A percentile compares a stretch with the other conserved stretches of the same genome.
Conservation (phyloP, 495 filamentous ascomycete genomes). For the Recurvomyces mirabilis region DNA sequence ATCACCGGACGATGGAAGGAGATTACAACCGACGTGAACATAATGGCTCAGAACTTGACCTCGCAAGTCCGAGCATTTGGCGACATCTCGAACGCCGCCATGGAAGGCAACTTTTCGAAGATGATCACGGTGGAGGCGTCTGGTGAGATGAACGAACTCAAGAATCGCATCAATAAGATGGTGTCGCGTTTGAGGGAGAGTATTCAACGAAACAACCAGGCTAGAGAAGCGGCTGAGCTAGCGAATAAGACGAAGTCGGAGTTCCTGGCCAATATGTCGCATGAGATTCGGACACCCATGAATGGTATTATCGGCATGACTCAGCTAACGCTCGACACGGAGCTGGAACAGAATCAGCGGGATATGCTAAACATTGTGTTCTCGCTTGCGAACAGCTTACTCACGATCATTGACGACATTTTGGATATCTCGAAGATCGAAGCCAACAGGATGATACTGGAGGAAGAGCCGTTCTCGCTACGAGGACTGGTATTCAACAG, state of each 20-base stretch:
- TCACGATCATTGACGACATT: constrained; percentile 99
- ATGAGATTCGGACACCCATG: constrained; percentile 98
- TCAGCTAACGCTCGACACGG: constrained; percentile 90
- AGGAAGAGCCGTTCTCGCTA: constrained; percentile 93
- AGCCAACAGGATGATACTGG: constrained; percentile 98
- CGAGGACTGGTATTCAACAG: constrained; percentile 96
- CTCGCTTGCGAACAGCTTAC: constrained; percentile 87
- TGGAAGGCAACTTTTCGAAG: constrained; percentile 92
- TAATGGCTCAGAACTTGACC: constrained; percentile 95
- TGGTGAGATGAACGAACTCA: constrained; percentile 98
- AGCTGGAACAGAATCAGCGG: constrained; percentile 85
- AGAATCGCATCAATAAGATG: constrained; percentile 99
- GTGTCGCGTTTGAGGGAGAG: constrained; percentile 89
- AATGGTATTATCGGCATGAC: constrained; percentile 84
- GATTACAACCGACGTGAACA: constrained; percentile 96
- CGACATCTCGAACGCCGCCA: constrained; percentile 94
- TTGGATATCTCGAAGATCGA: constrained; percentile 99
- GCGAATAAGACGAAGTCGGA: constrained; percentile 98
- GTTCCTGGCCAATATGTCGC: constrained; percentile 98
- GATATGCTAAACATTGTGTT: constrained; percentile 99
- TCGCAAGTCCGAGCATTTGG: constrained; percentile 97
- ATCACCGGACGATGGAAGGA: constrained; percentile 96
- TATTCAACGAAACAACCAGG: constrained; percentile 95
- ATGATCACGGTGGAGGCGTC: constrained; percentile 96
- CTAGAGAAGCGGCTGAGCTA: constrained; percentile 89